Conservation (phyloP, 768 basidiomycete species). For the Pleurotus ostreatus region DNA sequence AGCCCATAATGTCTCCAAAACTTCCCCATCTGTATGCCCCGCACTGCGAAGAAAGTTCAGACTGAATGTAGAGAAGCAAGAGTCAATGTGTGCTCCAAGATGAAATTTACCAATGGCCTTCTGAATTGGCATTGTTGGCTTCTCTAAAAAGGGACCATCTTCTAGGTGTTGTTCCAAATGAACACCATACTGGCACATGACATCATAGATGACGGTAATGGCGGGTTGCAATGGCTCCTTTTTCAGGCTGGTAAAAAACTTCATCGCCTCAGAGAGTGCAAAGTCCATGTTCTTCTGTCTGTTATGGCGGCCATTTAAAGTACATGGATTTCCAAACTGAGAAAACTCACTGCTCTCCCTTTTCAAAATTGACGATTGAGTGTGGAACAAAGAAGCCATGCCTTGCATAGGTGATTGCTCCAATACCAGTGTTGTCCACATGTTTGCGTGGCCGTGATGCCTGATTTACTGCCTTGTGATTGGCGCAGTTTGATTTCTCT, state of each 20-base stretch:
- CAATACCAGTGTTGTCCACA: constrained; percentile 22
- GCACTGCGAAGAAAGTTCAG: constrained; percentile 21
- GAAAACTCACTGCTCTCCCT: constrained; percentile 21
- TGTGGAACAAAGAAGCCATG: constrained; percentile 28
- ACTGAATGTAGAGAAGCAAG: constrained; percentile 15
- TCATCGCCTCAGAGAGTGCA: constrained; percentile 17
- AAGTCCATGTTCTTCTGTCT: constrained; percentile 27
- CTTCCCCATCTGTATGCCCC: constrained; percentile 30
- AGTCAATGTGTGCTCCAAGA: constrained; percentile 13
- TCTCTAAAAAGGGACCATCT: constrained; percentile 1
- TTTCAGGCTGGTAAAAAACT: background rate
- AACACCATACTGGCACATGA: constrained; percentile 21
- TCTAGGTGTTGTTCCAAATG: constrained; percentile 15
- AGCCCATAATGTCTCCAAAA: constrained; percentile 28
- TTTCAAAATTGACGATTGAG: constrained; percentile 25
- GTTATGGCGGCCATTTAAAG: background rate
- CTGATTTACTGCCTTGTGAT: constrained; percentile 16
- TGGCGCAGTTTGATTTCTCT: constrained; percentile 15
- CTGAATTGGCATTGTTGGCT: background rate
- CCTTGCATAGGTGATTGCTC: constrained; percentile 23
- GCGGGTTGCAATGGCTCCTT: background rate
- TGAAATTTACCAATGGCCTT: constrained; percentile 15
- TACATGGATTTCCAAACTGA: background rate
- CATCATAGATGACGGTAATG: constrained; percentile 22
- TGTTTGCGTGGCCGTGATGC: constrained; percentile 12